Conservation (phyloP, 768 basidiomycete genomes). For the Atractiella rhizophila region DNA sequence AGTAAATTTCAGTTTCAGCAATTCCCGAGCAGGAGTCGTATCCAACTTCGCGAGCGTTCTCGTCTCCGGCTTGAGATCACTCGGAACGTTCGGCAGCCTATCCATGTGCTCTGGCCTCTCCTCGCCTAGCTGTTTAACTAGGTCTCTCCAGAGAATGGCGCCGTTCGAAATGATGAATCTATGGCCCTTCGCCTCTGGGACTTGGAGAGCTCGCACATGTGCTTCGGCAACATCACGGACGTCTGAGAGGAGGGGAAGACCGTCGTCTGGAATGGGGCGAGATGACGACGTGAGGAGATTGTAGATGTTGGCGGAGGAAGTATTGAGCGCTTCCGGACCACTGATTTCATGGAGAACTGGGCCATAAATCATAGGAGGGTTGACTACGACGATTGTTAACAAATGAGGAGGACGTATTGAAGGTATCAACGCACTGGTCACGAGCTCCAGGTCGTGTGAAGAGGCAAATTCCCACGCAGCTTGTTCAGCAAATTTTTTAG, state of each 20-base stretch:
- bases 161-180: constrained; percentile 13
- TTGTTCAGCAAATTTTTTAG: constrained; percentile 14
- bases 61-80: constrained; percentile 1
- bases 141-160: constrained; percentile 15
- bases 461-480: constrained; percentile 14
- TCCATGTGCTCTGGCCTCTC: constrained; percentile 5
- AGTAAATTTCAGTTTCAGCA: constrained; percentile 8
- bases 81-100: constrained; percentile 8
- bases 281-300: constrained; percentile 8
- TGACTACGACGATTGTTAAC: too few relatives aligned
- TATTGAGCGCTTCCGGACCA: constrained; percentile 10
- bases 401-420: too few relatives aligned
- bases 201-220: constrained; percentile 8
- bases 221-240: constrained; percentile 12
- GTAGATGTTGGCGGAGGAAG: constrained; percentile 12
- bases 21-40: constrained; percentile 4
- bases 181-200: constrained; percentile 3
- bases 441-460: too few relatives aligned
- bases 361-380: constrained; percentile 18
- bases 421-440: background rate
- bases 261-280: constrained; percentile 6
- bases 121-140: background rate
- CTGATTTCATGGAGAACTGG: constrained; percentile 9
- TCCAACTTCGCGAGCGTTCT: constrained; percentile 12
- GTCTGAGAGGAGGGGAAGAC: constrained; percentile 12